These are phyloP conservation scores for Aureobasidium pullulans DNA, from an alignment of 2,329 filamentous ascomycete genomes.

Conservation along the genomic window DNA sequence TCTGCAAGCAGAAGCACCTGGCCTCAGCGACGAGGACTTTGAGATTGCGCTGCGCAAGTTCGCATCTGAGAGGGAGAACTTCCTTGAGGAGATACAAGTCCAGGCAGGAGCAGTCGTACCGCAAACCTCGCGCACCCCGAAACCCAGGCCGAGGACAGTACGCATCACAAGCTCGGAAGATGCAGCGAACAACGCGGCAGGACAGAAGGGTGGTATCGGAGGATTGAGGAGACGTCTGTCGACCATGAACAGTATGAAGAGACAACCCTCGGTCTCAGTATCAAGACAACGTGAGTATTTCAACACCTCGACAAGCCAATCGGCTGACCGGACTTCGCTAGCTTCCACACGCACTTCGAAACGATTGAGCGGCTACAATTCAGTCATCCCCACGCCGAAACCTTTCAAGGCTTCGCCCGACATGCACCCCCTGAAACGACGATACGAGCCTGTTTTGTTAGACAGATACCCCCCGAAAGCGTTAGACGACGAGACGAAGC, in stretches of 20 bases:
- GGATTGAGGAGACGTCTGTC: constrained; percentile 90
- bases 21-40: constrained; percentile 74
- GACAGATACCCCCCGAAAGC: constrained; percentile 86
- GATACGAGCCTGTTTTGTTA: constrained; percentile 91
- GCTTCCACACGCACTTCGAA: constrained; percentile 72
- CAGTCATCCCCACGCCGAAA: constrained; percentile 88
- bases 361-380: constrained; percentile 94
- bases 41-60: constrained; percentile 91
- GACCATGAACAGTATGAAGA: constrained; percentile 92
- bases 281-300: constrained; percentile 6
- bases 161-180: constrained; percentile 71
- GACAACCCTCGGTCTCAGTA: constrained; percentile 63
- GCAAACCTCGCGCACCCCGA: constrained; percentile 30
- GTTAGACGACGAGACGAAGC: constrained; percentile 69
- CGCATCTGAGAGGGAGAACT: constrained; percentile 87
- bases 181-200: constrained; percentile 28
- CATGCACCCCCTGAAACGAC: constrained; percentile 90
- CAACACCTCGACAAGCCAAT: not conserved
- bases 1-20: constrained; percentile 31
- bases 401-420: constrained; percentile 81
- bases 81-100: constrained; percentile 86
- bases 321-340: constrained; percentile 45
- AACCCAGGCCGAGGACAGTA: constrained; percentile 72
- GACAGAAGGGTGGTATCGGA: constrained; percentile 58
- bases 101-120: constrained; percentile 69